A percentile compares a stretch with the other conserved stretches of the same genome.
phyloP scores from a whole-genome alignment of 805 yeast species.

The Torulaspora gathmanii region DNA sequence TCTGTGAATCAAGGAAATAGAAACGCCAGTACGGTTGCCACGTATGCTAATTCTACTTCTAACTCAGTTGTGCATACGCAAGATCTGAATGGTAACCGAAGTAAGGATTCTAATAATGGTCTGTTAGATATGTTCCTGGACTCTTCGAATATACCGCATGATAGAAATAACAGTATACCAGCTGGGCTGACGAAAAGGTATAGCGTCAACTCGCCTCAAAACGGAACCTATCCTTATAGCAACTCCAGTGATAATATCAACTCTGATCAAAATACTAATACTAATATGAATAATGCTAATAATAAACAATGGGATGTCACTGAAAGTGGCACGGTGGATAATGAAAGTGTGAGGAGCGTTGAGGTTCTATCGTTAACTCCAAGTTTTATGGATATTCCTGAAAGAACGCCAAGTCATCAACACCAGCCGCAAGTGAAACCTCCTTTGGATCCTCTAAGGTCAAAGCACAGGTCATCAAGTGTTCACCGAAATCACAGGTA shows the following conservation, averaged over 20 bases:
- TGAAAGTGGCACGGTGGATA: constrained; percentile 13
- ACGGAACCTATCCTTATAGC: constrained; percentile 6
- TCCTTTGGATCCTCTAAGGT: constrained; percentile 3
- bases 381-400: constrained; percentile 39
- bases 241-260: constrained; percentile 4
- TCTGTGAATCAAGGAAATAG: not conserved
- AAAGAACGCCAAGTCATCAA: constrained; percentile 12
- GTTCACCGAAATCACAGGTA: constrained; percentile 22
- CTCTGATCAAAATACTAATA: constrained; percentile 1
- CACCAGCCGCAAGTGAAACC: constrained; percentile 4
- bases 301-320: constrained; percentile 6
- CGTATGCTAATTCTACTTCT: constrained; percentile 4
- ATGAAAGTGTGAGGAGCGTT: constrained; percentile 30
- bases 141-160: constrained; percentile 26
- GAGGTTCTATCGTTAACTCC: constrained; percentile 42
- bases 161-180: constrained; percentile 10
- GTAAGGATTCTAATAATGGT: constrained; percentile 27
- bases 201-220: constrained; percentile 8
- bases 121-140: constrained; percentile 40
- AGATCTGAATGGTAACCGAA: constrained; percentile 1
- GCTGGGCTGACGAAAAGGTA: constrained; percentile 4
- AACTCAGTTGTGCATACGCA: not conserved
- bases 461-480: constrained; percentile 19
- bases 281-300: constrained; percentile 10
- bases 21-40: constrained; percentile 1